These are phyloP conservation scores for Saccharomycopsis amapae DNA, from an alignment of 805 yeast species.

Conservation along the genomic window DNA sequence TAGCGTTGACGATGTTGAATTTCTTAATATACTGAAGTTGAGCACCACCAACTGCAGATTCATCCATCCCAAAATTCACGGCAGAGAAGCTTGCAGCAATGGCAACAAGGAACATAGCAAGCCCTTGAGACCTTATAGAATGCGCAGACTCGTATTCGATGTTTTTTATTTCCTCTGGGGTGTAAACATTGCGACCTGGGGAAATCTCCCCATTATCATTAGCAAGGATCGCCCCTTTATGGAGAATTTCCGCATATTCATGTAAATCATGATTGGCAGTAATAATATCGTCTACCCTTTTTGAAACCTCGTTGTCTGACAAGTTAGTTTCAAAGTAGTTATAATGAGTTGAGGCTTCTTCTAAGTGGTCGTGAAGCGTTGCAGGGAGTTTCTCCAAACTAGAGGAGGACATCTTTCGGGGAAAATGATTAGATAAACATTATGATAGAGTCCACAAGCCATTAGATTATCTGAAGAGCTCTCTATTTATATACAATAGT, in stretches of 20 bases:
- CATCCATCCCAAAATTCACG: constrained; percentile 69
- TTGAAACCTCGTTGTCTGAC: constrained; percentile 21
- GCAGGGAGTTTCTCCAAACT: no score
- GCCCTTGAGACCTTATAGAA: constrained; percentile 41
- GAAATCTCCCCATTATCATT: constrained; percentile 40
- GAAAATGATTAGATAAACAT: no score
- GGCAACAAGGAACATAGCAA: constrained; percentile 52
- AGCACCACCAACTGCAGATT: constrained; percentile 65
- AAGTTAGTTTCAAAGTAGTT: constrained; percentile 13
- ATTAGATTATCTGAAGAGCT: no score
- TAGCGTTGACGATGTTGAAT: constrained; percentile 37
- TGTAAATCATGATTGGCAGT: constrained; percentile 19
- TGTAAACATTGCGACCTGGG: constrained; percentile 27
- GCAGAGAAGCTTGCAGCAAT: constrained; percentile 48
- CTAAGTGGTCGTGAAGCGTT: no score
- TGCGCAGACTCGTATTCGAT: constrained; percentile 41
- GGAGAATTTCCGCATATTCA: constrained; percentile 32
- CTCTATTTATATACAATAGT: no score
- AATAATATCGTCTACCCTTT: constrained; percentile 20
- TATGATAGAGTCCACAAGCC: no score
- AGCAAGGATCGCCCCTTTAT: constrained; percentile 52
- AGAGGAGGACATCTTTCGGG: no score
- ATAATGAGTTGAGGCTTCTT: no score
- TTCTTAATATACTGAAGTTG: constrained; percentile 43
- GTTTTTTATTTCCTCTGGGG: constrained; percentile 28